Percentiles rank a stretch among this genome's conserved stretches.
Evolutionary conservation across 257 asterid genomes (phyloP).

Genomic region (Cinchona pubescens): DNA sequence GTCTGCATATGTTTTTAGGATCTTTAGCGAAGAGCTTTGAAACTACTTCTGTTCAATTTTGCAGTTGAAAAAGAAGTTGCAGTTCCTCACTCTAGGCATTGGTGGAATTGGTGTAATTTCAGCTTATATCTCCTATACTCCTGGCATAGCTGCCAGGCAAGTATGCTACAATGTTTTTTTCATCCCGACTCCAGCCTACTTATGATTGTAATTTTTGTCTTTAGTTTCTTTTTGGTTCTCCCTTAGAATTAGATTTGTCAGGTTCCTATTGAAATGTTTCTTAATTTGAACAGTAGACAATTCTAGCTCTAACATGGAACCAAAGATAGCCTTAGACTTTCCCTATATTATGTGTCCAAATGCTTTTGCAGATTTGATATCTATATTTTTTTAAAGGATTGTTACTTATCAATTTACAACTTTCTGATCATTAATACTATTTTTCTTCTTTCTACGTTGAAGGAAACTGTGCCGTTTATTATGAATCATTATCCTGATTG

Average conservation of each 20-base stretch:
- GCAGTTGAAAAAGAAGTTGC: slow-evolving; percentile 82
- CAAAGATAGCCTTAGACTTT: neutral
- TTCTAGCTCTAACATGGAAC: too few species aligned
- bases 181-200: neutral
- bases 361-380: neutral
- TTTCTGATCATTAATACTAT: neutral
- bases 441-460: neutral
- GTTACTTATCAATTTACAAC: neutral
- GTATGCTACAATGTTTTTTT: slow-evolving; percentile 1
- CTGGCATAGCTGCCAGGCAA: slow-evolving; percentile 83
- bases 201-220: neutral
- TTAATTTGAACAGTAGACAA: too few species aligned
- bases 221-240: neutral
- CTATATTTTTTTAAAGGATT: neutral
- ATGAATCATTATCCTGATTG: neutral
- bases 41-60: slow-evolving; percentile 14
- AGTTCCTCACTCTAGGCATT: slow-evolving; percentile 66
- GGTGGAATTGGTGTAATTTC: slow-evolving; percentile 82
- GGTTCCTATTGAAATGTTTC: neutral
- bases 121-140: slow-evolving; percentile 71
- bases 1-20: neutral
- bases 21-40: slow-evolving; percentile 5
- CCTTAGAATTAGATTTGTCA: neutral
- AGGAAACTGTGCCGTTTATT: neutral
- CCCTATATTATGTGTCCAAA: neutral